Evolutionary conservation across 306 rosid genomes (phyloP).

Genomic region (Argentina anserina): DNA sequence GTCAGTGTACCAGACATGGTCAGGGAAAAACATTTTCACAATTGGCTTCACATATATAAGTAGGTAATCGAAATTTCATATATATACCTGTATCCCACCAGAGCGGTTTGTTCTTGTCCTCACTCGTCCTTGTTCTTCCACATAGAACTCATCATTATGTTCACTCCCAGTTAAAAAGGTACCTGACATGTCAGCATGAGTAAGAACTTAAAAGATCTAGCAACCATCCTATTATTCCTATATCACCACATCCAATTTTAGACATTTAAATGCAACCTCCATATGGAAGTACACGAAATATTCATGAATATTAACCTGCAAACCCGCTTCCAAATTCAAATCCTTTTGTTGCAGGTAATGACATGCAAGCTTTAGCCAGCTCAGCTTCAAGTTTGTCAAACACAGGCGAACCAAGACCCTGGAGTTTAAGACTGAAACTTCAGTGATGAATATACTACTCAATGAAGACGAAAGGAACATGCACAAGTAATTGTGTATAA

Average conservation of each 20-base stretch:
- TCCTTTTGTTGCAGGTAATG: conserved; percentile 97
- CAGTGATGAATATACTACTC: conserved; percentile 8
- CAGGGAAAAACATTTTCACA: conserved; percentile 9
- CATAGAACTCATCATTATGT: conserved; percentile 86
- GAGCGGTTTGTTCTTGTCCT: conserved; percentile 93
- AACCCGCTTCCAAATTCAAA: conserved; percentile 94
- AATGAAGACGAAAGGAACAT: background rate
- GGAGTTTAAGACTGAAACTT: conserved; percentile 21
- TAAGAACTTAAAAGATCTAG: conserved; percentile 10
- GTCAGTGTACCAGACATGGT: conserved; percentile 16
- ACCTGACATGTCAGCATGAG: conserved; percentile 43
- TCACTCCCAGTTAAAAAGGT: conserved; percentile 91
- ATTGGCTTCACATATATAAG: background rate
- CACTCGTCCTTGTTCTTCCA: conserved; percentile 58
- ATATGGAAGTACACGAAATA: background rate
- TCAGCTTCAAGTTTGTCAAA: conserved; percentile 98
- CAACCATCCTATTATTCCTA: background rate
- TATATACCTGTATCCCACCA: conserved; percentile 86
- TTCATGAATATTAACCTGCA: conserved; percentile 52
- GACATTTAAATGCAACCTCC: conserved; percentile 20
- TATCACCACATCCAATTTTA: conserved; percentile 14
- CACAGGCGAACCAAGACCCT: conserved; percentile 99
- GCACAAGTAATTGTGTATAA: background rate
- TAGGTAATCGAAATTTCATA: conserved; percentile 16
- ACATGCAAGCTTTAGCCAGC: conserved; percentile 86